Conservation (phyloP, 345 rosid genomes). For the Stellera chamaejasme region DNA sequence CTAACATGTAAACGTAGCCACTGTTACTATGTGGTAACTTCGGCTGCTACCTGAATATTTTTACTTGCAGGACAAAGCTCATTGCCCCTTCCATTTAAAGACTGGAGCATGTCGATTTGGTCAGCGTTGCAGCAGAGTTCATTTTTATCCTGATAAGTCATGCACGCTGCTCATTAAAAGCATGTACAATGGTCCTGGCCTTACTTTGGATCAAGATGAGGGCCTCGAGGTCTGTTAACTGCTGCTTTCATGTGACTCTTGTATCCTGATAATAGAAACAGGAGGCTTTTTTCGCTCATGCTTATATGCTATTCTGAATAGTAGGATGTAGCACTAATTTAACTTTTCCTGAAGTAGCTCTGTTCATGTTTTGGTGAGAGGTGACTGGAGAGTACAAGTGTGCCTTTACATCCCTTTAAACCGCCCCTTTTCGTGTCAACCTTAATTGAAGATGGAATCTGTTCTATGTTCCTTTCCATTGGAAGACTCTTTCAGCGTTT, state of each 20-base stretch:
- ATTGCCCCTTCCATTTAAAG: constrained; percentile 94
- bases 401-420: too few species aligned
- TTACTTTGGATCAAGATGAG: constrained; percentile 96
- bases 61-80: constrained; percentile 78
- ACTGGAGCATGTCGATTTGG: constrained; percentile 98
- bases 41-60: too few species aligned
- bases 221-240: constrained; percentile 97
- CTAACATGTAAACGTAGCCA: not conserved
- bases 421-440: too few species aligned
- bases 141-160: constrained; percentile 81
- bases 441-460: too few species aligned
- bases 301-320: not conserved
- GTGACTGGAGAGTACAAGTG: too few species aligned
- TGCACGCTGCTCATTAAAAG: constrained; percentile 86
- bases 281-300: not conserved
- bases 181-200: constrained; percentile 95
- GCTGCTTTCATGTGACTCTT: constrained; percentile 56
- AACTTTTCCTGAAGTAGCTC: too few species aligned
- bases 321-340: too few species aligned
- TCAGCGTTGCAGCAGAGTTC: constrained; percentile 91
- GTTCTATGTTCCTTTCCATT: too few species aligned
- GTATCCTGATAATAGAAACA: constrained; percentile 63
- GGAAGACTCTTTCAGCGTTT: too few species aligned
- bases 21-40: not conserved
- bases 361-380: too few species aligned